These are phyloP conservation scores for Senna tora DNA, from an alignment of 306 rosid species.

Conservation along the genomic window DNA sequence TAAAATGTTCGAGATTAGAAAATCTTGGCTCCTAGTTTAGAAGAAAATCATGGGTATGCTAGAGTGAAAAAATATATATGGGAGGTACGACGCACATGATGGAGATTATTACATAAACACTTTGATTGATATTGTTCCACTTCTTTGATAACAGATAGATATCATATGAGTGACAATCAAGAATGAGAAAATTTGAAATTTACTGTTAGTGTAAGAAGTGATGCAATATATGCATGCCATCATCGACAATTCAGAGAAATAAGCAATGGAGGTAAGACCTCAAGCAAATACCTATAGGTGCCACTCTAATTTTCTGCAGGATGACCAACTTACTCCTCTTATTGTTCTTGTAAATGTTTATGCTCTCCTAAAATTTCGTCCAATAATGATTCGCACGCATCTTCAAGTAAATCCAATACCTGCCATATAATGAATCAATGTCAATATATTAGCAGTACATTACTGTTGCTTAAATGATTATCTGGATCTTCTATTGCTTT, in stretches of 20 bases:
- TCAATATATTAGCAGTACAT: conserved; percentile 28
- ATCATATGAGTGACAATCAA: background rate
- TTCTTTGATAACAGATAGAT: background rate
- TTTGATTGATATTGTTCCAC: background rate
- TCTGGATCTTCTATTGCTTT: conserved; percentile 1
- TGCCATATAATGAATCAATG: conserved; percentile 35
- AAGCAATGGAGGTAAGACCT: background rate
- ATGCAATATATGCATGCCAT: background rate
- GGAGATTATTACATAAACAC: background rate
- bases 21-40: background rate
- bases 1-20: background rate
- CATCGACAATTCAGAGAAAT: background rate
- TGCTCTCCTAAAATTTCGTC: conserved; percentile 74
- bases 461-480: background rate
- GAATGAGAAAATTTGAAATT: too few species aligned
- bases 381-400: conserved; percentile 85
- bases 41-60: background rate
- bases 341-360: conserved; percentile 46
- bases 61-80: background rate
- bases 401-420: conserved; percentile 96
- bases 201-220: too few species aligned
- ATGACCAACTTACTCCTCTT: background rate
- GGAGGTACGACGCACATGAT: background rate
- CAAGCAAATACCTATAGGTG: background rate
- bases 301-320: background rate